Evolutionary conservation across 805 yeast genomes (phyloP).

Genomic region (Nakazawaea peltata): DNA sequence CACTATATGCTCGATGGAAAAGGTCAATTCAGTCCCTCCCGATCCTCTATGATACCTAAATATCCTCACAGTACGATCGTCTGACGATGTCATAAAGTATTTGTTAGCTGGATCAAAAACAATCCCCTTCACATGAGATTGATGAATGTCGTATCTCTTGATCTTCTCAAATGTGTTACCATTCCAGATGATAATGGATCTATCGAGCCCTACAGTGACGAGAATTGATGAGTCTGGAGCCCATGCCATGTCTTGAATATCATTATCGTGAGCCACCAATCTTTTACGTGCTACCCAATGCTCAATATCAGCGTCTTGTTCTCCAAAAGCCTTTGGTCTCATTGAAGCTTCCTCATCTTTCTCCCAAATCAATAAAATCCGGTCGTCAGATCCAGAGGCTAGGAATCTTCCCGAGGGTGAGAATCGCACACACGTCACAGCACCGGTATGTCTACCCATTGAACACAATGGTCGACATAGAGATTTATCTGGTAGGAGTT

Average conservation of each 20-base stretch:
- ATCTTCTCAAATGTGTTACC: constrained; percentile 87
- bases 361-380: constrained; percentile 88
- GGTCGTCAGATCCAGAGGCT: constrained; percentile 94
- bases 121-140: constrained; percentile 92
- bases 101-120: constrained; percentile 98
- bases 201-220: constrained; percentile 91
- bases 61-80: constrained; percentile 84
- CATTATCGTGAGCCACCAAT: constrained; percentile 94
- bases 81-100: constrained; percentile 94
- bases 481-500: constrained; percentile 17
- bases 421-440: constrained; percentile 88
- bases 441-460: constrained; percentile 95
- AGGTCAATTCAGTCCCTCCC: constrained; percentile 62
- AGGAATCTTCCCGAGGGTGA: constrained; percentile 87
- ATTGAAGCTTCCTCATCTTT: constrained; percentile 65
- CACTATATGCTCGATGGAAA: constrained; percentile 78
- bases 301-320: constrained; percentile 64
- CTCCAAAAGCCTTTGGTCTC: constrained; percentile 55
- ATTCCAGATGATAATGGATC: constrained; percentile 90
- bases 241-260: constrained; percentile 97
- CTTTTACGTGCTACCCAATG: constrained; percentile 94
- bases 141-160: constrained; percentile 86
- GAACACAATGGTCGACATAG: constrained; percentile 65
- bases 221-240: constrained; percentile 87
- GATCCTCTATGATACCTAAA: constrained; percentile 77